These are phyloP conservation scores for Erysimum cheiranthoides DNA, from an alignment of 345 rosid species.

Conservation along the genomic window DNA sequence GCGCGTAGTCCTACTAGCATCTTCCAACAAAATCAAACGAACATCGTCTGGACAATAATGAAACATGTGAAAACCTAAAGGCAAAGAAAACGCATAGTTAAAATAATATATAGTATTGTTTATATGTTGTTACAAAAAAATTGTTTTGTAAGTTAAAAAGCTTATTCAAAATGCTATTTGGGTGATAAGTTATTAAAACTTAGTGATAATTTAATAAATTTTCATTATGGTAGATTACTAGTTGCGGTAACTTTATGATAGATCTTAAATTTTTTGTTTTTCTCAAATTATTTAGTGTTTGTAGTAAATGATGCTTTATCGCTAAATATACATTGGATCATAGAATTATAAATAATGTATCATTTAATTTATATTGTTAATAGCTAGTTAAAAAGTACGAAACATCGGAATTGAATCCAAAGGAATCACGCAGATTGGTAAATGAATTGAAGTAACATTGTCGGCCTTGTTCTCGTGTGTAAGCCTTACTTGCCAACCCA, in stretches of 20 bases:
- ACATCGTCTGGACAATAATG: too few relatives aligned
- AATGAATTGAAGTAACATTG: slow-evolving; percentile 28
- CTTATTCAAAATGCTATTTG: not conserved
- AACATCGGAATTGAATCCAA: not conserved
- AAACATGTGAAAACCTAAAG: too few relatives aligned
- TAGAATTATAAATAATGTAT: not conserved
- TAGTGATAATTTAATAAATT: not conserved
- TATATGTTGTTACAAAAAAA: not conserved
- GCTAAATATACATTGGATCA: not conserved
- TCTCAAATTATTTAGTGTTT: not conserved
- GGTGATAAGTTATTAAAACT: not conserved
- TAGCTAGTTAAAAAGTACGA: not conserved
- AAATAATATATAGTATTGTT: not conserved
- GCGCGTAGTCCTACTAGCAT: too few relatives aligned
- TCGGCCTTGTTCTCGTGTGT: slow-evolving; percentile 29
- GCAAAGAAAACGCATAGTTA: too few relatives aligned
- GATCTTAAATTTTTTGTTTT: not conserved
- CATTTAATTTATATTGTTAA: not conserved
- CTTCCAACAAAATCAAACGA: too few relatives aligned
- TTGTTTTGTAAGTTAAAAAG: not conserved
- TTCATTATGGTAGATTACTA: not conserved
- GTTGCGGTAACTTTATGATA: not conserved
- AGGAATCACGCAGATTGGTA: not conserved
- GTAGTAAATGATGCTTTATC: not conserved
- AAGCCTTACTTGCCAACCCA: slow-evolving; percentile 38